Percentiles rank a stretch among this genome's conserved stretches.
These are phyloP conservation scores for Rhizophagus prolifer DNA, from an alignment of 192 early-diverging fungal genomes.

Conservation along the genomic window DNA sequence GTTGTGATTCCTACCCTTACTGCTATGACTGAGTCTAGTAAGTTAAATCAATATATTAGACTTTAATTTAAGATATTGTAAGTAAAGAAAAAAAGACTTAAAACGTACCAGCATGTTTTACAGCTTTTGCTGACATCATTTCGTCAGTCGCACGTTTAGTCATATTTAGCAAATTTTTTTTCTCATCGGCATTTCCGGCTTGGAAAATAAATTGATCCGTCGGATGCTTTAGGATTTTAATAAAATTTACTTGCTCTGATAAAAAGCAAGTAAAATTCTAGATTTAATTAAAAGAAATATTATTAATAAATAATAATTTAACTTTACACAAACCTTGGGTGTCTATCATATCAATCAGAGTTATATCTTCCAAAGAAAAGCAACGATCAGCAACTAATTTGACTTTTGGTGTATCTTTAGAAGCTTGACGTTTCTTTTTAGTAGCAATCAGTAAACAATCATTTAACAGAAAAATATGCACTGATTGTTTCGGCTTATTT, in stretches of 20 bases:
- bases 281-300: neutral
- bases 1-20: constrained; percentile 16
- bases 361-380: constrained; percentile 75
- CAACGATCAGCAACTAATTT: constrained; percentile 80
- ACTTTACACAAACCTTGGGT: constrained; percentile 48
- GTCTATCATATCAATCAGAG: constrained; percentile 83
- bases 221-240: constrained; percentile 83
- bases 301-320: neutral
- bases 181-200: constrained; percentile 67
- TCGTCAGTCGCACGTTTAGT: constrained; percentile 62
- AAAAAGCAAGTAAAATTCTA: neutral
- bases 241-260: constrained; percentile 49
- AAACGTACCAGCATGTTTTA: neutral
- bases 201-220: constrained; percentile 73
- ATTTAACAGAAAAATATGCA: constrained; percentile 80
- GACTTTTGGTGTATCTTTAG: constrained; percentile 44
- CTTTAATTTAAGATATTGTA: neutral
- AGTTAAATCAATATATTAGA: neutral
- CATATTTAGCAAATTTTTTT: constrained; percentile 58
- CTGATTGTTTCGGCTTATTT: constrained; percentile 70
- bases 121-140: constrained; percentile 41
- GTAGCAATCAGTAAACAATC: constrained; percentile 81
- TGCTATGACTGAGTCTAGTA: constrained; percentile 2
- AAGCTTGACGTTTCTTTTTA: constrained; percentile 69
- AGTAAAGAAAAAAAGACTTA: neutral